Percentiles rank a stretch among this genome's conserved stretches.
Evolutionary conservation across 2,329 filamentous ascomycete genomes (phyloP).

Genomic region (Venturia aucupariae): DNA sequence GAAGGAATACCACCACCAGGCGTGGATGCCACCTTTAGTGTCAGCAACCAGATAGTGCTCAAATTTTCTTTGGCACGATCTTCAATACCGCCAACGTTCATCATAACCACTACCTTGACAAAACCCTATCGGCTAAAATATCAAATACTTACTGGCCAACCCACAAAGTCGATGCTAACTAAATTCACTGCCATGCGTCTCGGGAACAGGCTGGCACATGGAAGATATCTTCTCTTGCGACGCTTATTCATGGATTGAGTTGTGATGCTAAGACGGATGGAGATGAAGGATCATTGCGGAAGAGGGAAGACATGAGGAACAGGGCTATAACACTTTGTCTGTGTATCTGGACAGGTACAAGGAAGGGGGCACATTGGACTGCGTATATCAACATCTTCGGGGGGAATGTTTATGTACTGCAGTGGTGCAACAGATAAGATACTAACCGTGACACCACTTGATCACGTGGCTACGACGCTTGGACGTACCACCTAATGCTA

Average conservation of each 20-base stretch:
- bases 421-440: too few species aligned
- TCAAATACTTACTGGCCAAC: background rate
- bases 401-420: too few species aligned
- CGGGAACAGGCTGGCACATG: constrained; percentile 18
- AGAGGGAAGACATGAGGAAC: constrained; percentile 2
- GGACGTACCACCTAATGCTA: too few species aligned
- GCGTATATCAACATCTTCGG: background rate
- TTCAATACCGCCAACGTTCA: constrained; percentile 20
- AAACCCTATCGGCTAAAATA: background rate
- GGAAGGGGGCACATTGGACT: constrained; percentile 1
- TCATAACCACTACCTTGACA: constrained; percentile 15
- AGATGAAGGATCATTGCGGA: background rate
- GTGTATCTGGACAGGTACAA: background rate
- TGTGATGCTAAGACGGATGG: background rate
- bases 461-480: background rate
- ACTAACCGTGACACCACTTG: too few species aligned
- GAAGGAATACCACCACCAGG: background rate
- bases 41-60: too few species aligned
- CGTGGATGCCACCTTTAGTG: too few species aligned
- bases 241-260: constrained; percentile 15
- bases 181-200: background rate
- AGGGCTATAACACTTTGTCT: background rate
- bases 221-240: constrained; percentile 26
- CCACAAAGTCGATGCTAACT: background rate
- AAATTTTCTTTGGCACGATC: constrained; percentile 17